Evolutionary conservation across 192 early-diverging fungal genomes (phyloP).

Genomic region (Dissophora globulifera): DNA sequence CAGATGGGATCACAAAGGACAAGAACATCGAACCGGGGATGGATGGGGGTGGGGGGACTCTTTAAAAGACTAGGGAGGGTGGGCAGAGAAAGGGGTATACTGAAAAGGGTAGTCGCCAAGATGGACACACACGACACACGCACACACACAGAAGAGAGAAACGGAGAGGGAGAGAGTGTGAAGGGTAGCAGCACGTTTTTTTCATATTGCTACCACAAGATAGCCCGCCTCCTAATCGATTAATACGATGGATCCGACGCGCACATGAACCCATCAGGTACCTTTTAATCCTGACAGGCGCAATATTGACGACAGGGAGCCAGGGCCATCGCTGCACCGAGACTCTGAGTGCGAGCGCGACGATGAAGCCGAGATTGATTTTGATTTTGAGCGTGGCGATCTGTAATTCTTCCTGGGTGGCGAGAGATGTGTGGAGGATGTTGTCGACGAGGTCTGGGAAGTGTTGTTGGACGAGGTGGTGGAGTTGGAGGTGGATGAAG

Average conservation of each 20-base stretch:
- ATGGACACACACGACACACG: background rate
- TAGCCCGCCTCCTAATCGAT: too few species aligned
- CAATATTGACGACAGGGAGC: conserved; percentile 33
- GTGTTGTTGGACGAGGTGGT: conserved; percentile 5
- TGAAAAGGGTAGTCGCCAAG: too few species aligned
- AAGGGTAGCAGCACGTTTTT: conserved; percentile 31
- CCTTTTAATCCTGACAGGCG: conserved; percentile 40
- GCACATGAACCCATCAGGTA: background rate
- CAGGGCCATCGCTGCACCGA: conserved; percentile 28
- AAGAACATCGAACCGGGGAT: too few species aligned
- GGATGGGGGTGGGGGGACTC: too few species aligned
- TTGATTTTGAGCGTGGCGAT: conserved; percentile 31
- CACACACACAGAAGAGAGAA: background rate
- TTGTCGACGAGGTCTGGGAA: conserved; percentile 11
- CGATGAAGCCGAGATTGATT: conserved; percentile 18
- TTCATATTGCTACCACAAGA: conserved; percentile 16
- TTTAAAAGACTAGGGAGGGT: too few species aligned
- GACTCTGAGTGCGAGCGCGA: conserved; percentile 46
- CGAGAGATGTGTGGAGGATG: conserved; percentile 14
- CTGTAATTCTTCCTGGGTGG: conserved; percentile 20
- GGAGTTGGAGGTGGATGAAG: conserved; percentile 30
- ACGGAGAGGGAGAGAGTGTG: background rate
- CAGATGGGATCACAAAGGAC: too few species aligned
- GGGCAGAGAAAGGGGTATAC: too few species aligned
- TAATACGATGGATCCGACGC: too few species aligned